phyloP scores from a whole-genome alignment of 202 grass and related monocot species.

The Panicum virgatum region DNA sequence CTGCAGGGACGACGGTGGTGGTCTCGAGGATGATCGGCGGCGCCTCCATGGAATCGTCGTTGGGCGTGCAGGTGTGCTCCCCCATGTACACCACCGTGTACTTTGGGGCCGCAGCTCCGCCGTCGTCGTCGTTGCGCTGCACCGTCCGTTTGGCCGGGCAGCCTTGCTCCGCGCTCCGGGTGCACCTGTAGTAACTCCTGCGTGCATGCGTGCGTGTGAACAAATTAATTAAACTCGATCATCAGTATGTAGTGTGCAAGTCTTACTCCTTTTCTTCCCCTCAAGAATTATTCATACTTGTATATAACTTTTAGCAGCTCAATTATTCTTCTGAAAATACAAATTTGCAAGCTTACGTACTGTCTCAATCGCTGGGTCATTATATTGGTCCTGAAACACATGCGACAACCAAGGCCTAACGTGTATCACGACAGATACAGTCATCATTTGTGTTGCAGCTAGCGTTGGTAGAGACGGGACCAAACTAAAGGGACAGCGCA shows the following conservation, averaged over 20 bases:
- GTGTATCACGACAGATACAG: constrained; percentile 24
- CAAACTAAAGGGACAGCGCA: not conserved
- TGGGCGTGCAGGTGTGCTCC: constrained; percentile 56
- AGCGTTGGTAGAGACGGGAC: not conserved
- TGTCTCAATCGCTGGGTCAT: not conserved
- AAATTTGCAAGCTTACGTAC: not conserved
- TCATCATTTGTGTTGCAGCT: not conserved
- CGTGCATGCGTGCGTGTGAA: too few relatives aligned
- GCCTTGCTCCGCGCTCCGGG: constrained; percentile 51
- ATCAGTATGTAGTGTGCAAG: not conserved
- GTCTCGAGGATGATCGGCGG: constrained; percentile 54
- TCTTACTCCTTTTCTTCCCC: not conserved
- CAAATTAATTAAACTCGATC: too few relatives aligned
- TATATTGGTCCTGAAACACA: not conserved
- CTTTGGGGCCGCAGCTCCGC: not conserved
- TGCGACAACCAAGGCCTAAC: not conserved
- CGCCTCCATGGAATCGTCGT: constrained; percentile 10
- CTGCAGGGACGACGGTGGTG: not conserved
- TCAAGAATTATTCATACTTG: not conserved
- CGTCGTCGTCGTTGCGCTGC: constrained; percentile 41
- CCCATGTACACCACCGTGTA: constrained; percentile 55
- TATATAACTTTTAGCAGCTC: not conserved
- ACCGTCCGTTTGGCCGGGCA: constrained; percentile 68
- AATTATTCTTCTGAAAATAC: not conserved
- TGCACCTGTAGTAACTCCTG: constrained; percentile 82